These are phyloP conservation scores for Monosporascus ibericus DNA, from an alignment of 2,329 filamentous ascomycete species.

Conservation along the genomic window DNA sequence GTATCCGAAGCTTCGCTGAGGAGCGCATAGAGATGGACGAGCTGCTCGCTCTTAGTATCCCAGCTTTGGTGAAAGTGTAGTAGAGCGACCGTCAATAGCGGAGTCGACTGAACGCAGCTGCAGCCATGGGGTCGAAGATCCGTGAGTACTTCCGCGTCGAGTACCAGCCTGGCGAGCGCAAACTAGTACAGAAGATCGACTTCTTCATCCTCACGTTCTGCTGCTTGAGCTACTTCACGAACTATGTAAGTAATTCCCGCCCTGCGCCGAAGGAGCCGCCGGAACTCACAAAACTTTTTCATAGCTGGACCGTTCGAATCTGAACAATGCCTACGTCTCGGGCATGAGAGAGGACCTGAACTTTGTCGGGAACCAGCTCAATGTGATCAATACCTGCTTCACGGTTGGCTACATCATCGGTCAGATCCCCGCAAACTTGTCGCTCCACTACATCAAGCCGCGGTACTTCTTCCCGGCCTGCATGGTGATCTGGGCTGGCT, in stretches of 20 bases:
- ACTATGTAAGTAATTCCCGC: conserved; percentile 35
- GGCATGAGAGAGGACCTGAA: conserved; percentile 46
- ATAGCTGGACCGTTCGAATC: conserved; percentile 43
- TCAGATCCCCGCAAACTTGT: conserved; percentile 56
- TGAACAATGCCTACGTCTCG: conserved; percentile 49
- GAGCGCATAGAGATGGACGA: too few relatives aligned
- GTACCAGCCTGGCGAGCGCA: conserved; percentile 30
- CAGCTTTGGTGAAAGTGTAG: too few relatives aligned
- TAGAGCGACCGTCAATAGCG: too few relatives aligned
- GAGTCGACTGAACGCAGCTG: too few relatives aligned
- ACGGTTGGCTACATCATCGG: conserved; percentile 43
- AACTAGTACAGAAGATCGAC: conserved; percentile 52
- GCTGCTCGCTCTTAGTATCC: too few relatives aligned
- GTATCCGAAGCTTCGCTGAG: too few relatives aligned
- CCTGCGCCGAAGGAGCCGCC: background rate
- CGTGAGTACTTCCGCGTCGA: conserved; percentile 24
- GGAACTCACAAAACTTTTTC: background rate
- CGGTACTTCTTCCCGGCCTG: conserved; percentile 58
- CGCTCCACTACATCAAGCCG: conserved; percentile 56
- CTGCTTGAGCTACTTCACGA: conserved; percentile 51
- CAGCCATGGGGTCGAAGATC: conserved; percentile 14
- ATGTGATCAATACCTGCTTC: conserved; percentile 47
- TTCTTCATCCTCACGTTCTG: conserved; percentile 61
- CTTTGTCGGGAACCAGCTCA: conserved; percentile 43
- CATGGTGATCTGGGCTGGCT: conserved; percentile 57